phyloP scores from a whole-genome alignment of 1,284 basidiomycete species.

The Microbotryum saponariae region DNA sequence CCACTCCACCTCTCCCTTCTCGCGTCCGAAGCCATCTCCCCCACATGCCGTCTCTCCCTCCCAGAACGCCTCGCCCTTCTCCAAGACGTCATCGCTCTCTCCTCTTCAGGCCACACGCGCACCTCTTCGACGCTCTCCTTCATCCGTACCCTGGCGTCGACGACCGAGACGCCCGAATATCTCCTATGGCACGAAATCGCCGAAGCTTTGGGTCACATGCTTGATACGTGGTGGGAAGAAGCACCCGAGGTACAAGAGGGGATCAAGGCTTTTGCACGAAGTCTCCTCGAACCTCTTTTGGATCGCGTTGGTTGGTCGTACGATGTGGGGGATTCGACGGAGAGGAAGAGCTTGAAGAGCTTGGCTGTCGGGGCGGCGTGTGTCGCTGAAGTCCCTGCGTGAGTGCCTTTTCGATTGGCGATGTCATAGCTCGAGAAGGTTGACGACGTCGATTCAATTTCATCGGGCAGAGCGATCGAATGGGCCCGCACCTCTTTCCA shows the following conservation, averaged over 20 bases:
- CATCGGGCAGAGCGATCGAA: no score
- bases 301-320: conserved; percentile 72
- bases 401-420: neutral
- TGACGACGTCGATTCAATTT: no score
- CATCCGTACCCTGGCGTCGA: conserved; percentile 24
- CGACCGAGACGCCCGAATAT: conserved; percentile 69
- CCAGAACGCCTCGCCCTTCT: conserved; percentile 41
- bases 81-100: conserved; percentile 42
- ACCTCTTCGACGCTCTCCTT: conserved; percentile 40
- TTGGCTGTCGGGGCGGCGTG: conserved; percentile 59
- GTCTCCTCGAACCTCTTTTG: conserved; percentile 68
- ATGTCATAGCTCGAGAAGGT: no score
- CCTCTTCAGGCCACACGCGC: conserved; percentile 41
- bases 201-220: conserved; percentile 52
- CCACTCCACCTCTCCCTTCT: conserved; percentile 71
- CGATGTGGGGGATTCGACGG: conserved; percentile 59
- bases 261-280: conserved; percentile 46
- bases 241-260: conserved; percentile 53
- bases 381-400: conserved; percentile 39
- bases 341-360: conserved; percentile 65
- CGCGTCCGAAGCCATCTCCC: conserved; percentile 59
- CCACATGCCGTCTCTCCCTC: conserved; percentile 27
- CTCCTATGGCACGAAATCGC: conserved; percentile 59
- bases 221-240: conserved; percentile 77
- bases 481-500: conserved; percentile 51